These are phyloP conservation scores for Williopsis jadinii DNA, from an alignment of 1,139 yeast species.

Conservation along the genomic window DNA sequence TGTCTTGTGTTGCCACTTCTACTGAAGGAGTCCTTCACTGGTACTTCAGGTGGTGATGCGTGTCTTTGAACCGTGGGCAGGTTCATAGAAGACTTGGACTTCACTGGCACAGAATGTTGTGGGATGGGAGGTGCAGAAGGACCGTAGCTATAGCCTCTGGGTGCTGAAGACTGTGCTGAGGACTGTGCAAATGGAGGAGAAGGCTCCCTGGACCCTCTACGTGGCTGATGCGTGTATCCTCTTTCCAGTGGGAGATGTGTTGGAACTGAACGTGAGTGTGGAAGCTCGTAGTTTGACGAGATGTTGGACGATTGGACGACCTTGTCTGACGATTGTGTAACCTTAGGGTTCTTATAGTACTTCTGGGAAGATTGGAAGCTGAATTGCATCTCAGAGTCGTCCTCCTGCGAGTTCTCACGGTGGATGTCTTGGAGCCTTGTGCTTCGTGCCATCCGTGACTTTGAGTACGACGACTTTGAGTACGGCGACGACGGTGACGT, in stretches of 20 bases:
- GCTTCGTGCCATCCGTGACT: too few species aligned
- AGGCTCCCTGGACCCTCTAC: constrained; percentile 3
- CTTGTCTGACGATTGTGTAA: constrained; percentile 1
- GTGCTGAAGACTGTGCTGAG: too few species aligned
- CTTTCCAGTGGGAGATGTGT: constrained; percentile 6
- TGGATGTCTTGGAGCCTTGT: background rate
- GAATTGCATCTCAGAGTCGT: constrained; percentile 15
- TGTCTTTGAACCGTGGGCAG: constrained; percentile 1
- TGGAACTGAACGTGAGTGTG: constrained; percentile 23
- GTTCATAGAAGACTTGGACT: constrained; percentile 13
- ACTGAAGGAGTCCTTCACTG: constrained; percentile 4
- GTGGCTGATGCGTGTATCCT: background rate
- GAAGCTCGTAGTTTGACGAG: constrained; percentile 4
- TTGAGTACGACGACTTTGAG: constrained; percentile 1
- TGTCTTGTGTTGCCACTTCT: constrained; percentile 1
- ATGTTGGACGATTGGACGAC: background rate
- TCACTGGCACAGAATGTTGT: constrained; percentile 14
- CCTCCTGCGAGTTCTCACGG: constrained; percentile 1
- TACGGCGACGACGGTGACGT: constrained; percentile 10
- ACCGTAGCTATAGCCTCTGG: background rate
- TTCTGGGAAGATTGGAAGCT: constrained; percentile 20
- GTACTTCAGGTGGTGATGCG: constrained; percentile 4
- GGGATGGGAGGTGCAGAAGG: constrained; percentile 16
- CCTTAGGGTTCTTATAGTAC: constrained; percentile 9
- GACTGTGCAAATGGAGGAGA: constrained; percentile 1